Evolutionary conservation across 768 basidiomycete genomes (phyloP).

Genomic region (Clathrus columnatus): DNA sequence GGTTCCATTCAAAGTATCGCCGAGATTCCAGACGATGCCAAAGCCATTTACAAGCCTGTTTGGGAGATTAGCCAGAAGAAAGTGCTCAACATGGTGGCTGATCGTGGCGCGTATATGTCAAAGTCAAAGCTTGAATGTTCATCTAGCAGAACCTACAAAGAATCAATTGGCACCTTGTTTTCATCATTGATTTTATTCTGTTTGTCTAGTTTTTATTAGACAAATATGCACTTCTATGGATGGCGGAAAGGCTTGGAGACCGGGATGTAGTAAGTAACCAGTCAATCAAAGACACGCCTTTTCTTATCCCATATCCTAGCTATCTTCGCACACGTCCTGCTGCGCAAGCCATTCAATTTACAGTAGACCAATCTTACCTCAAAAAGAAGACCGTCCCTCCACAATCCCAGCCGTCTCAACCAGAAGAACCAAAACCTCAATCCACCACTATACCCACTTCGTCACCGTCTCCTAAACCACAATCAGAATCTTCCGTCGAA

Average conservation of each 20-base stretch:
- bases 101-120: constrained; percentile 98
- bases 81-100: constrained; percentile 95
- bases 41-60: constrained; percentile 99
- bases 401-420: constrained; percentile 16
- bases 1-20: constrained; percentile 80
- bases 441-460: constrained; percentile 1
- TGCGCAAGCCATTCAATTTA: constrained; percentile 96
- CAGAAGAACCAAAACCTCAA: background rate
- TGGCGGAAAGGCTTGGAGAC: constrained; percentile 99
- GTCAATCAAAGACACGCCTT: background rate
- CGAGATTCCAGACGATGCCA: constrained; percentile 80
- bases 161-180: constrained; percentile 53
- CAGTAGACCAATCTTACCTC: constrained; percentile 75
- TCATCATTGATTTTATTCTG: constrained; percentile 18
- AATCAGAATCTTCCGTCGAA: background rate
- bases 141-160: constrained; percentile 78
- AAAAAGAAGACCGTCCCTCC: constrained; percentile 46
- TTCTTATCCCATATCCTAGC: constrained; percentile 19
- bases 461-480: constrained; percentile 4
- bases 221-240: constrained; percentile 98
- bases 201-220: constrained; percentile 23
- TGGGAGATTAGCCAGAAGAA: constrained; percentile 99
- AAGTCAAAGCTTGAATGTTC: constrained; percentile 89
- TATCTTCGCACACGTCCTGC: constrained; percentile 94
- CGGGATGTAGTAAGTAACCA: constrained; percentile 64